These are phyloP conservation scores for Zygosaccharomyces kombuchaensis DNA, from an alignment of 805 yeast species.

Conservation along the genomic window DNA sequence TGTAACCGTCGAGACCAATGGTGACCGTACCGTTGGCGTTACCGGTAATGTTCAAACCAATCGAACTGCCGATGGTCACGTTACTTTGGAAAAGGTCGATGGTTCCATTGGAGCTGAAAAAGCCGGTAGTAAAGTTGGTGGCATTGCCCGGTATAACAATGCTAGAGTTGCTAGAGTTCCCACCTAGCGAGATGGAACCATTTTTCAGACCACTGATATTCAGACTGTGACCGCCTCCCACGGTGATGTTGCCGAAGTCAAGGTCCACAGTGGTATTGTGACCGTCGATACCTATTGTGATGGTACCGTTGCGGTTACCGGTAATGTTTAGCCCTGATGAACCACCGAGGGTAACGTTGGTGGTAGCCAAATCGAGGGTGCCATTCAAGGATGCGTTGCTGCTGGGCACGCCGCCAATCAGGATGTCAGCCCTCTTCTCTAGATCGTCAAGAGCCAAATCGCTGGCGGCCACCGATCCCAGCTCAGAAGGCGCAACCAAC, in stretches of 20 bases:
- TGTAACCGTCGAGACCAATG: neutral
- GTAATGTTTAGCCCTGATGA: neutral
- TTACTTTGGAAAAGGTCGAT: neutral
- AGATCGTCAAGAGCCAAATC: neutral
- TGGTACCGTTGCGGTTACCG: neutral
- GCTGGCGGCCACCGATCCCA: too few species aligned
- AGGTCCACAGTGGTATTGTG: neutral
- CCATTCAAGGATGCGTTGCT: neutral
- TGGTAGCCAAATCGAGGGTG: neutral
- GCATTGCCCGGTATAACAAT: too few species aligned
- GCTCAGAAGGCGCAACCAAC: too few species aligned
- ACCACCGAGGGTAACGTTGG: neutral
- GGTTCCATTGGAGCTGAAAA: neutral
- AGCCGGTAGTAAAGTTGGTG: too few species aligned
- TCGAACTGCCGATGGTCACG: neutral
- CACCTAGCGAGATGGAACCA: neutral
- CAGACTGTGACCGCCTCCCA: too few species aligned
- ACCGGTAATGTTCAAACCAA: neutral
- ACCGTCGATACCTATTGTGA: neutral
- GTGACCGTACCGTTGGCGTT: neutral
- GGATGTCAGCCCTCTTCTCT: neutral
- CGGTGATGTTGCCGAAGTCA: neutral
- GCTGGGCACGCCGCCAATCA: constrained; percentile 1
- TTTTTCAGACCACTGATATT: too few species aligned
- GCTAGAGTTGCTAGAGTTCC: neutral